Evolutionary conservation across 192 early-diverging fungal species (phyloP), one percentile per base, ranked within the genome.

Genomic region (Backusella parvicylindrica): DNA sequence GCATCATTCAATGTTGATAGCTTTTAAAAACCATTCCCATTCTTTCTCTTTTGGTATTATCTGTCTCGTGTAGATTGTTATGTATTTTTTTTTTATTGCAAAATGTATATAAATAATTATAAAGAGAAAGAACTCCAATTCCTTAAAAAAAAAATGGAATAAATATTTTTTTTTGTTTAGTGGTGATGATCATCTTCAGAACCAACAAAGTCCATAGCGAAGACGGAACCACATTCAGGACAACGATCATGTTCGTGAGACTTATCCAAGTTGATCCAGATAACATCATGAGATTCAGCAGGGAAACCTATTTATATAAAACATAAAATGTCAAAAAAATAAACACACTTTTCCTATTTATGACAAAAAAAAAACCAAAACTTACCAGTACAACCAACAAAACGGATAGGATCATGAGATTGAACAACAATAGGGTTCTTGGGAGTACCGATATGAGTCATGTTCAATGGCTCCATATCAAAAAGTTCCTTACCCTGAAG

Each of bases 361-460:
- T n/a, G 13, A 70, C 69, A 47, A 40, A 47, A 50, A 74, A 69
- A 41, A 76, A 66, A 31, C 8, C 41, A 26, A 28, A 68, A 84
- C 85, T 40, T 86, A 96, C 95, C 95, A 81, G 93, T 92, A 92
- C 98, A 99, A 33, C 95, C 98, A 73, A 98, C 89, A 77, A 94
- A 92, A 60, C 93, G 91, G 79, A 90, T 87, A 63, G 87, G 87
- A 79, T 97, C 94, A 53, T 86, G 83, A 35, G 95, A 95, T 65
- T 85, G 81, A 67, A 99, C 92, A 73, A 97, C 86, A 73, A 96
- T 92, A 73, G 97, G 98, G 83, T 95, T 89, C 36, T 86, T 83
- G 80, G 86, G 85, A 50, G 98, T 98, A 53, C 93, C 94, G 76
- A 90, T 84, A 78, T 90, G 85, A 32, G 84, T 84, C 79, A 97